A percentile compares a stretch with the other conserved stretches of the same genome.
Evolutionary conservation across 2,329 filamentous ascomycete genomes (phyloP).

Genomic region (Akanthomyces dipterigenus): DNA sequence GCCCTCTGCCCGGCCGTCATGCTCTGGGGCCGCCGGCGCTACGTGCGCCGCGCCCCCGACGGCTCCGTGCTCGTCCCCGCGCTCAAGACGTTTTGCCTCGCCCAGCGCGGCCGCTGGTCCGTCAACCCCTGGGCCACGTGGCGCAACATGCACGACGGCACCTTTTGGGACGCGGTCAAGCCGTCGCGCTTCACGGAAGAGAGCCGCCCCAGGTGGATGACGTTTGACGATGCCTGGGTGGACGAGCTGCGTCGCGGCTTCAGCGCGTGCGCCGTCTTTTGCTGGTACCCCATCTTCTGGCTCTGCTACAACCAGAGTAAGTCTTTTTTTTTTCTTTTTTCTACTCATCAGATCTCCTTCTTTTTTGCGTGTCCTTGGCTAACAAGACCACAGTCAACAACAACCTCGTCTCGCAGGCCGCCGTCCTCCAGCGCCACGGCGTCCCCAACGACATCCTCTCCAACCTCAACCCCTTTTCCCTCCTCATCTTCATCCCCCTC

Average conservation of each 20-base stretch:
- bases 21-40: constrained; percentile 49
- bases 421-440: constrained; percentile 58
- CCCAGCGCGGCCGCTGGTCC: constrained; percentile 63
- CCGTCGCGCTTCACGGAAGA: constrained; percentile 53
- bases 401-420: constrained; percentile 57
- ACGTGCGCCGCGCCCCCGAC: constrained; percentile 50
- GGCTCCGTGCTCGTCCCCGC: constrained; percentile 65
- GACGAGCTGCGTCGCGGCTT: constrained; percentile 66
- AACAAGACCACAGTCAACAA: constrained; percentile 39
- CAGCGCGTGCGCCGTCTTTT: constrained; percentile 61
- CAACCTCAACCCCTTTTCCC: constrained; percentile 66
- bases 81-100: constrained; percentile 51
- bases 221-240: constrained; percentile 73
- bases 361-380: constrained; percentile 4
- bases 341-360: no score
- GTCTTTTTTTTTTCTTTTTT: not conserved
- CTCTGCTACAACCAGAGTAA: constrained; percentile 40
- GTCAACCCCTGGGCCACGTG: constrained; percentile 56
- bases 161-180: constrained; percentile 63
- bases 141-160: constrained; percentile 48
- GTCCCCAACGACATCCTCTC: constrained; percentile 71
- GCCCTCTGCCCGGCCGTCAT: constrained; percentile 57
- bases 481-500: constrained; percentile 68
- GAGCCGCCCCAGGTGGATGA: constrained; percentile 62
- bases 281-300: constrained; percentile 60